These are phyloP conservation scores for Oryza glaberrima DNA, from an alignment of 176 grass and related monocot species.

Conservation along the genomic window DNA sequence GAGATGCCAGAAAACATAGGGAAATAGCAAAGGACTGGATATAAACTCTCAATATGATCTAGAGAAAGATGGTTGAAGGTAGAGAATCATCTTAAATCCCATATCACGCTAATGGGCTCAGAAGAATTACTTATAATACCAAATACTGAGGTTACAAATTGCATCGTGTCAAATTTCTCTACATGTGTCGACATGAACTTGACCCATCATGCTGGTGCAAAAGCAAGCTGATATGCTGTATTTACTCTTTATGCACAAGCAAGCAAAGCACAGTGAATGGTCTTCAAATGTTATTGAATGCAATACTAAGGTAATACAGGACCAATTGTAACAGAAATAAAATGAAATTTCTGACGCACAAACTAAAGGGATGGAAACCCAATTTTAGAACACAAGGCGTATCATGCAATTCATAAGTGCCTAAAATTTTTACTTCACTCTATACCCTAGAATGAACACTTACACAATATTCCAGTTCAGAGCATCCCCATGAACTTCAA, in stretches of 20 bases:
- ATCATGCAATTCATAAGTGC: not conserved
- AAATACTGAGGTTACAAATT: not conserved
- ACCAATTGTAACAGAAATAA: not conserved
- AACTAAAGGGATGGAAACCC: not conserved
- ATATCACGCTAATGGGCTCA: not conserved
- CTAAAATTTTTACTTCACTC: not conserved
- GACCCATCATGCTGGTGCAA: not conserved
- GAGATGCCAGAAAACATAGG: not conserved
- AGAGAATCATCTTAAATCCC: not conserved
- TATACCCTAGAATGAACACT: not conserved
- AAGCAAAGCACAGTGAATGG: not conserved
- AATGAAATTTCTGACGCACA: not conserved
- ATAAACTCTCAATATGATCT: not conserved
- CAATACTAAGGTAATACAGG: not conserved
- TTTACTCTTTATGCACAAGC: constrained; percentile 6
- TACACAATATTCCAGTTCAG: not conserved
- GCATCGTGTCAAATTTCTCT: not conserved
- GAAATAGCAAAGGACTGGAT: not conserved
- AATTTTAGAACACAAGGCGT: not conserved
- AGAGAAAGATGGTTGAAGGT: not conserved
- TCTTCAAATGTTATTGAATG: not conserved
- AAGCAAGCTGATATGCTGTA: not conserved
- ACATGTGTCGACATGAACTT: not conserved
- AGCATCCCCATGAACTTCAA: not conserved
- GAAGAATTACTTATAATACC: not conserved